Evolutionary conservation across 805 yeast species (phyloP), one percentile per base, ranked within the genome.

Genomic region (Ogataea trehalophila): DNA sequence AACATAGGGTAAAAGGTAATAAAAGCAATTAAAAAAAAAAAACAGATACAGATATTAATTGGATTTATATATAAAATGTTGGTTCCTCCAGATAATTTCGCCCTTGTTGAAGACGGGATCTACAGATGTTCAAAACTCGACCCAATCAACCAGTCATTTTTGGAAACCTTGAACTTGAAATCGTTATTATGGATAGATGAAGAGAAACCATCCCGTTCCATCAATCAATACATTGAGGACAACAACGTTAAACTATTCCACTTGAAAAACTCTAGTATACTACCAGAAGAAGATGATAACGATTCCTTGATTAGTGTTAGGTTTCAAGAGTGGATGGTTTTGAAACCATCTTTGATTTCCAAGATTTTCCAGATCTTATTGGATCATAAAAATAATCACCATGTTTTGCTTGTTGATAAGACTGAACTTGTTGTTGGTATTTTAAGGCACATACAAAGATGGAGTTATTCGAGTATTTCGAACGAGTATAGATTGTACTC

Each of bases 51-150:
- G 11, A 26, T 13, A 9, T 26, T 11, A 26, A 26, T 26, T 26
- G 31, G 9, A 1, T 9, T 26, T 8, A 26, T 26, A 26, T 26
- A n/a, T 7, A 34, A 6, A 29, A 89, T 90, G 97, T 72, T 90
- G 33, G 87, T 91, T 0, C 95, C 96, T 1, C 98, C 99, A 1
- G 92, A 89, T 42, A 87, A 87, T 62, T 94, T 87, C 69, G 96
- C 96, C 0, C 73, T 89, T 31, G 97, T 91, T 4, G 97, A 94
- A 66, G 83, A 84, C 23, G 95, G 95, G 0, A 70, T 92, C 1
- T 85, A 87, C 67, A 75, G 97, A 45, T 87, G 97, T 58, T 77
- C 94, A 5, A 81, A 82, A 56, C 67, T 92, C 11, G 92, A 86
- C 49, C 79, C 87, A 1, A 80, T 87, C 48, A 84, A 87, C 62